Evolutionary conservation across 495 filamentous ascomycete genomes (phyloP).

Genomic region (Penicillium dipodomyicola): DNA sequence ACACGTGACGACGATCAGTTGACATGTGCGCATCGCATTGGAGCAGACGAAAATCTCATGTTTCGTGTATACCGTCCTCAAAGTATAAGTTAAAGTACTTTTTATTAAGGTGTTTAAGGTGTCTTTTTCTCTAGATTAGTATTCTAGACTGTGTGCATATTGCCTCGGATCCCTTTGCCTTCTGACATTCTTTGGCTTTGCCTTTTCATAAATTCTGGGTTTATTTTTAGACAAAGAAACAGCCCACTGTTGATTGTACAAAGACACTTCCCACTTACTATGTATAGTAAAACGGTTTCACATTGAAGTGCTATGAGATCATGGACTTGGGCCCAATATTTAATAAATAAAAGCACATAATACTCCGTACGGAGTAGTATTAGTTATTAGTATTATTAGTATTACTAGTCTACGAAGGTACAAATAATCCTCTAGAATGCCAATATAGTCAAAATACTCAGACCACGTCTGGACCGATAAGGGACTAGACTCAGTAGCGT

Average conservation of each 20-base stretch:
- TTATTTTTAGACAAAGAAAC: constrained; percentile 24
- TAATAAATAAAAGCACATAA: neutral
- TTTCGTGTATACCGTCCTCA: neutral
- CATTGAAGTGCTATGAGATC: constrained; percentile 10
- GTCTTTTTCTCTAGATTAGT: neutral
- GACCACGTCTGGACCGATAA: neutral
- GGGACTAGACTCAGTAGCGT: constrained; percentile 5
- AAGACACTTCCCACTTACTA: constrained; percentile 14
- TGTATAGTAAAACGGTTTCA: constrained; percentile 30
- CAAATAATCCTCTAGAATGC: neutral
- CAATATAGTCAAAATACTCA: neutral
- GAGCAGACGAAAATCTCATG: neutral
- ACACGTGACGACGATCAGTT: neutral
- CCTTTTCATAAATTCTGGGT: constrained; percentile 1
- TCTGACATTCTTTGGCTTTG: constrained; percentile 7
- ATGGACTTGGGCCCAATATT: neutral
- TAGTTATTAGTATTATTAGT: too few relatives aligned
- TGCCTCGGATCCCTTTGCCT: neutral
- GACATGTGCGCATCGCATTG: too few relatives aligned
- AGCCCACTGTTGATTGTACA: neutral
- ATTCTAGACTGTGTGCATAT: neutral
- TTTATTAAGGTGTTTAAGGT: neutral
- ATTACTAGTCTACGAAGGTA: too few relatives aligned
- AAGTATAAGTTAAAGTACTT: neutral
- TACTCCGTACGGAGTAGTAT: too few relatives aligned